Evolutionary conservation across 495 filamentous ascomycete species (phyloP).

Genomic region (Lophiotrema nucula): DNA sequence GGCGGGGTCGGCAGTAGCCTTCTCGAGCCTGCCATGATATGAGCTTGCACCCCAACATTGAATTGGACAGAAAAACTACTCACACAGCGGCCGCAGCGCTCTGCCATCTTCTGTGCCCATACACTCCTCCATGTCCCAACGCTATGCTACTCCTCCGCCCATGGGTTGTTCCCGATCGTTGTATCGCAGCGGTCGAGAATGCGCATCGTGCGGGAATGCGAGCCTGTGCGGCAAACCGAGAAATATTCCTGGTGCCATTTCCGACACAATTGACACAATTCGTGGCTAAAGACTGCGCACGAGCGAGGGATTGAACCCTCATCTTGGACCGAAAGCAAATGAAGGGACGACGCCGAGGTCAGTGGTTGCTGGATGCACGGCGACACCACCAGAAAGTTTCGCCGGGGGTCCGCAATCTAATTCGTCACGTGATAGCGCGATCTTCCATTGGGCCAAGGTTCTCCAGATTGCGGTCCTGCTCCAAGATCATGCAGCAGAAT

Average conservation of each 20-base stretch:
- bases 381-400: neutral
- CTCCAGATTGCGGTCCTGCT: too few species aligned
- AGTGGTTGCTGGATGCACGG: neutral
- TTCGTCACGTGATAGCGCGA: too few species aligned
- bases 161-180: neutral
- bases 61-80: slow-evolving; percentile 24
- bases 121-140: neutral
- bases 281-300: neutral
- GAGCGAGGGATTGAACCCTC: neutral
- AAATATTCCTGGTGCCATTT: neutral
- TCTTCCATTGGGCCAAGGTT: too few species aligned
- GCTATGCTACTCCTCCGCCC: neutral
- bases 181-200: neutral
- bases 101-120: slow-evolving; percentile 33
- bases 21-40: slow-evolving; percentile 51
- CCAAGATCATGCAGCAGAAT: too few species aligned
- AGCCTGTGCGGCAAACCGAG: too few species aligned
- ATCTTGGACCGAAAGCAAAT: neutral
- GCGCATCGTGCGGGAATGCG: neutral
- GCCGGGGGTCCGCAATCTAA: too few species aligned
- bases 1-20: slow-evolving; percentile 60
- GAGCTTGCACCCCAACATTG: slow-evolving; percentile 8
- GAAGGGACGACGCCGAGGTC: neutral
- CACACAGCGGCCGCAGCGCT: slow-evolving; percentile 47
- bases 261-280: neutral